Percentiles rank a stretch among this genome's conserved stretches.
These are phyloP conservation scores for Collybia sp. DNA, from an alignment of 768 basidiomycete genomes.

Conservation along the genomic window DNA sequence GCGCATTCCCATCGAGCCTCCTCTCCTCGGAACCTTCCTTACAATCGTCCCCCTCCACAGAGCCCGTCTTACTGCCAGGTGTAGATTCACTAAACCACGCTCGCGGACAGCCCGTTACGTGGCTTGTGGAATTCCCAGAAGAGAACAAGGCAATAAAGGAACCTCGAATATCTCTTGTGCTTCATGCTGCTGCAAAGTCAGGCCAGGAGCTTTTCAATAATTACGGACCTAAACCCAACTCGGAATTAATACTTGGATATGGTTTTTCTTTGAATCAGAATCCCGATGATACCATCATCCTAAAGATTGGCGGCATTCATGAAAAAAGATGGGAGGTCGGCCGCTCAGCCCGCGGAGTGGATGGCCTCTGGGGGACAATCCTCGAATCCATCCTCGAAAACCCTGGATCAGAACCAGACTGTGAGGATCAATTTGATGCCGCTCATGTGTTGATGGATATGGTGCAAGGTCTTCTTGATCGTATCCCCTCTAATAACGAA, in stretches of 20 bases:
- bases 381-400: constrained; percentile 21
- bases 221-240: constrained; percentile 88
- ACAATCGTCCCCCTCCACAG: constrained; percentile 41
- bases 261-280: constrained; percentile 81
- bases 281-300: constrained; percentile 81
- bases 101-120: constrained; percentile 76
- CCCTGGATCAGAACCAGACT: constrained; percentile 23
- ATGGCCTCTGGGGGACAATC: constrained; percentile 60
- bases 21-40: constrained; percentile 56
- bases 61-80: constrained; percentile 83
- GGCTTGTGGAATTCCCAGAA: constrained; percentile 53
- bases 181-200: constrained; percentile 35
- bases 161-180: constrained; percentile 56
- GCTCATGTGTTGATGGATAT: constrained; percentile 65
- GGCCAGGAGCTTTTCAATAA: constrained; percentile 79
- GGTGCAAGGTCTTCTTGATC: constrained; percentile 45
- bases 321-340: constrained; percentile 60
- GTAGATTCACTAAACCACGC: constrained; percentile 86
- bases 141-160: constrained; percentile 10
- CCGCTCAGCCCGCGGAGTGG: constrained; percentile 48
- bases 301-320: constrained; percentile 61
- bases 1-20: constrained; percentile 86
- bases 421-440: constrained; percentile 67
- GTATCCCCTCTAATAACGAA: constrained; percentile 35
- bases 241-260: constrained; percentile 87